These are phyloP conservation scores for Cladophialophora psammophila DNA, from an alignment of 2,329 filamentous ascomycete genomes.

Conservation along the genomic window DNA sequence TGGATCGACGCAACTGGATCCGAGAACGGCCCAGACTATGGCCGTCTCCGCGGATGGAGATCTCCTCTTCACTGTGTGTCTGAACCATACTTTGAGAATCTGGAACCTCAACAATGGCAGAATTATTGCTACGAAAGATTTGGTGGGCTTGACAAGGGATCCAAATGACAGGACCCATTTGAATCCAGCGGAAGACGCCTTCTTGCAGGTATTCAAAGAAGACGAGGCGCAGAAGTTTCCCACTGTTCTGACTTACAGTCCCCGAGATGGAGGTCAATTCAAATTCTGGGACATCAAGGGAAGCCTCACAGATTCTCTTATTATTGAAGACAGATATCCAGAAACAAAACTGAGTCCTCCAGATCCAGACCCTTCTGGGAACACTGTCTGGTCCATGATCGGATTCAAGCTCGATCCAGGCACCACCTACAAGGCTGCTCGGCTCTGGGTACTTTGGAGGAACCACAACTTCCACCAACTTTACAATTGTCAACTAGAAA, in stretches of 20 bases:
- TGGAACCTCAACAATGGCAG: conserved; percentile 88
- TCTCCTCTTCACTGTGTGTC: conserved; percentile 76
- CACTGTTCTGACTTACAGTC: conserved; percentile 80
- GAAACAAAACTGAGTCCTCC: conserved; percentile 70
- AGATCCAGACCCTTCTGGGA: conserved; percentile 66
- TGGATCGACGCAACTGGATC: conserved; percentile 51
- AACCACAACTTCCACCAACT: conserved; percentile 81
- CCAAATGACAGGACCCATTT: conserved; percentile 78
- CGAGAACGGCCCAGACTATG: conserved; percentile 54
- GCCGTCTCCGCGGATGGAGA: conserved; percentile 55
- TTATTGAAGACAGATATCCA: conserved; percentile 76
- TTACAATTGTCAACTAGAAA: conserved; percentile 74
- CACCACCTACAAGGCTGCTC: conserved; percentile 62
- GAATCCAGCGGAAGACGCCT: conserved; percentile 77
- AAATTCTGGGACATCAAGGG: conserved; percentile 87
- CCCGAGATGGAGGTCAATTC: conserved; percentile 85
- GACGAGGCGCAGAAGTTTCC: conserved; percentile 32
- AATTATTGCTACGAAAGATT: conserved; percentile 76
- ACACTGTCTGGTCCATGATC: conserved; percentile 79
- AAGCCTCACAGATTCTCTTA: conserved; percentile 62
- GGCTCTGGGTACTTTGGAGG: conserved; percentile 82
- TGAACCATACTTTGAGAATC: conserved; percentile 87
- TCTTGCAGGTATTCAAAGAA: conserved; percentile 73
- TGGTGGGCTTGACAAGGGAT: conserved; percentile 72
- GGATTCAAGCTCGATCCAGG: conserved; percentile 72